phyloP scores from a whole-genome alignment of 1,284 basidiomycete genomes.

The Cerrena zonata region DNA sequence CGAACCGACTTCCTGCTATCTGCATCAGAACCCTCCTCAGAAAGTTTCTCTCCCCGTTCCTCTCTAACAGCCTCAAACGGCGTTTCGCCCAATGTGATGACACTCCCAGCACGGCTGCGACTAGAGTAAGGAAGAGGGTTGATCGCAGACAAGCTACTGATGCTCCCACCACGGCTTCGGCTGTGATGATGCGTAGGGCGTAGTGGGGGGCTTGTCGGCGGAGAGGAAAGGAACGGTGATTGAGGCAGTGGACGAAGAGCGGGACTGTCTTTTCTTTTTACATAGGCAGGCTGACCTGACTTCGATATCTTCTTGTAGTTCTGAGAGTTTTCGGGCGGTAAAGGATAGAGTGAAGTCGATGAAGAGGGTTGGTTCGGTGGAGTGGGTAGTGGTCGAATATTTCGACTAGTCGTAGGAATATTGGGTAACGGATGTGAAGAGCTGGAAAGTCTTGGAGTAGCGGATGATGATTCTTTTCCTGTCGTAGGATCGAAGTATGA shows the following conservation, averaged over 20 bases:
- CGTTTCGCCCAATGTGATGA: neutral
- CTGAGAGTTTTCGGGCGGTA: neutral
- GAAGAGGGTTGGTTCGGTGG: neutral
- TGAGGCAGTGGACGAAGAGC: constrained; percentile 22
- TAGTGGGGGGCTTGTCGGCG: constrained; percentile 9
- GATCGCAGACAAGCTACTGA: neutral
- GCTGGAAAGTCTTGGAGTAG: neutral
- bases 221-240: constrained; percentile 17
- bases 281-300: constrained; percentile 13
- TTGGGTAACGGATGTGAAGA: neutral
- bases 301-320: neutral
- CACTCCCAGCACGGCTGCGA: constrained; percentile 5
- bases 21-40: constrained; percentile 3
- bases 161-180: neutral
- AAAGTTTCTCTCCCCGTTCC: neutral
- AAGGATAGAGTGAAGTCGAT: neutral
- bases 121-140: neutral
- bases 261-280: constrained; percentile 19
- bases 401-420: neutral
- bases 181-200: neutral
- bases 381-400: constrained; percentile 6
- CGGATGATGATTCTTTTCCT: neutral
- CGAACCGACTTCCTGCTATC: neutral
- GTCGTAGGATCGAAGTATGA: constrained; percentile 14
- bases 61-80: neutral